Evolutionary conservation across 352 stramenopile species (phyloP).

Genomic region (Phytophthora constricta): DNA sequence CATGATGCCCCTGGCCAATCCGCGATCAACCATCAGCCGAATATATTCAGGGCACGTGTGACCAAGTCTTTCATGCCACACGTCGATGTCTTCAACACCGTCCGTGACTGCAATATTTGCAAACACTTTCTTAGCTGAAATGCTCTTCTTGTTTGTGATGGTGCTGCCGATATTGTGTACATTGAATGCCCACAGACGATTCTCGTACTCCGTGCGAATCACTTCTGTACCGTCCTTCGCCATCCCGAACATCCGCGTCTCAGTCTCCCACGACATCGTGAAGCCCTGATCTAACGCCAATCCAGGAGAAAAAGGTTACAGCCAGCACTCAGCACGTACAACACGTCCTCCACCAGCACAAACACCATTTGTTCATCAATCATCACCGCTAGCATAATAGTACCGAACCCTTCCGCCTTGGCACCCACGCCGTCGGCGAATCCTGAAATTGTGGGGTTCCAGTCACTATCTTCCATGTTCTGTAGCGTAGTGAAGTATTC

Average conservation of each 20-base stretch:
- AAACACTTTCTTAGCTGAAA: background rate
- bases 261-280: background rate
- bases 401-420: constrained; percentile 21
- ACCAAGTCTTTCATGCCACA: too few species aligned
- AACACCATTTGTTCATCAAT: constrained; percentile 25
- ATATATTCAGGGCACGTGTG: too few species aligned
- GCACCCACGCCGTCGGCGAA: constrained; percentile 9
- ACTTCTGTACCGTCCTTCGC: background rate
- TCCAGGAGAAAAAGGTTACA: constrained; percentile 26
- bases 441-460: constrained; percentile 9
- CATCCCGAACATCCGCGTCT: background rate
- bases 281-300: constrained; percentile 1
- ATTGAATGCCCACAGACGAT: background rate
- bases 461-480: constrained; percentile 22
- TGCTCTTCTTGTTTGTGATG: background rate
- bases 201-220: background rate
- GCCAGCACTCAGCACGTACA: constrained; percentile 16
- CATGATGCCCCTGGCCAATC: too few species aligned
- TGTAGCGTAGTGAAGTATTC: constrained; percentile 22
- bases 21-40: too few species aligned
- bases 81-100: background rate
- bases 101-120: background rate
- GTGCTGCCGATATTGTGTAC: background rate
- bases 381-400: constrained; percentile 7
- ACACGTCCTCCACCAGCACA: constrained; percentile 10